These are phyloP conservation scores for Globisporangium carolinianum DNA, from an alignment of 352 stramenopile genomes.

Conservation along the genomic window DNA sequence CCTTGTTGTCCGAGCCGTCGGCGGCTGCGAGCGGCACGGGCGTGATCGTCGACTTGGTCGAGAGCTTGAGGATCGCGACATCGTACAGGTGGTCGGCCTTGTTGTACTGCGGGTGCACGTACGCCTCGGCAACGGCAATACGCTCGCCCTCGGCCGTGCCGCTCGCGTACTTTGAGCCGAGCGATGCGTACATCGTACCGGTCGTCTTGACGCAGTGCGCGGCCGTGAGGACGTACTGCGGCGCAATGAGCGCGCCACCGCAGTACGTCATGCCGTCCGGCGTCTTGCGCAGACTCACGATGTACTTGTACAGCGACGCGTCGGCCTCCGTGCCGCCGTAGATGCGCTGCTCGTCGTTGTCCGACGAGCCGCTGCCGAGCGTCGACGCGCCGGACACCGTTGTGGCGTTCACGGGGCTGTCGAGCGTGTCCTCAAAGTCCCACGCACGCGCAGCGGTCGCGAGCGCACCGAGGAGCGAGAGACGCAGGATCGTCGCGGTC, in stretches of 20 bases:
- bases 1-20: slow-evolving; percentile 44
- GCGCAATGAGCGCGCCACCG: slow-evolving; percentile 52
- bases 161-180: slow-evolving; percentile 37
- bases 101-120: slow-evolving; percentile 47
- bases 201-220: slow-evolving; percentile 57
- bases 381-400: slow-evolving; percentile 2
- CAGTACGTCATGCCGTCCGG: slow-evolving; percentile 42
- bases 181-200: slow-evolving; percentile 35
- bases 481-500: slow-evolving; percentile 7
- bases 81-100: slow-evolving; percentile 46
- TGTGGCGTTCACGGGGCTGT: slow-evolving; percentile 5
- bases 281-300: slow-evolving; percentile 46
- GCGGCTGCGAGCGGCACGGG: slow-evolving; percentile 25
- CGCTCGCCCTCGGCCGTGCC: slow-evolving; percentile 37
- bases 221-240: slow-evolving; percentile 65
- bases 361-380: slow-evolving; percentile 11
- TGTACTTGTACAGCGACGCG: slow-evolving; percentile 41
- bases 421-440: slow-evolving; percentile 21
- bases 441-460: slow-evolving; percentile 4
- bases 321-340: slow-evolving; percentile 53
- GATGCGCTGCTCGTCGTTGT: slow-evolving; percentile 45
- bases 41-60: slow-evolving; percentile 23
- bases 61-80: slow-evolving; percentile 50
- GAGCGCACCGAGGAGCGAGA: slow-evolving; percentile 6
- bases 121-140: slow-evolving; percentile 34